Evolutionary conservation across 1,139 yeast species (phyloP).

Genomic region (Candida albicans): DNA sequence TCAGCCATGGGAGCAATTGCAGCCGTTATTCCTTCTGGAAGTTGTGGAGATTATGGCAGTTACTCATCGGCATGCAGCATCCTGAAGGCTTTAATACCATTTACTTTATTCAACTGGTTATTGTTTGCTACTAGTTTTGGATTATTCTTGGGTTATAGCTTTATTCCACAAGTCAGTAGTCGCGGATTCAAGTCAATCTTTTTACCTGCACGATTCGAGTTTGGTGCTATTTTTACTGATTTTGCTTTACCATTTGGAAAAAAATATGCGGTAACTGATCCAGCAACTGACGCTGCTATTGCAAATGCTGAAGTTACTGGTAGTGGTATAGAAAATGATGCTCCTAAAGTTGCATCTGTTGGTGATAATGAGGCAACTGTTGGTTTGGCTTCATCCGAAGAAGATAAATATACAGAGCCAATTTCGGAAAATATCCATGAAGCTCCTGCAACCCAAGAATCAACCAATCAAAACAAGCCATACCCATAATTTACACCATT

Average conservation of each 20-base stretch:
- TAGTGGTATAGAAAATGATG: background rate
- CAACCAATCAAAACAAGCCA: too few species aligned
- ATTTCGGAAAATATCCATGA: background rate
- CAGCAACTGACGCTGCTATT: background rate
- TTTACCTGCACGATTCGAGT: conserved; percentile 6
- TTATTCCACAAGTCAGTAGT: conserved; percentile 21
- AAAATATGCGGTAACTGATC: background rate
- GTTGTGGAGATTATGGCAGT: conserved; percentile 16
- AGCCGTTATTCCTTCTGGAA: conserved; percentile 22
- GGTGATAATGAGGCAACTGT: background rate
- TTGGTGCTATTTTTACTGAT: conserved; percentile 13
- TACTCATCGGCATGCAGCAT: conserved; percentile 19
- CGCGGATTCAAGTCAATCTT: conserved; percentile 8
- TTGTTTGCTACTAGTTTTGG: conserved; percentile 24
- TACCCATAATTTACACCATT: too few species aligned
- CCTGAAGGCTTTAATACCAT: conserved; percentile 31
- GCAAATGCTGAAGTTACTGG: background rate
- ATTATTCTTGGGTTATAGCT: conserved; percentile 21
- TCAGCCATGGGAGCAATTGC: conserved; percentile 28
- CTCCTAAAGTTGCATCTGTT: background rate
- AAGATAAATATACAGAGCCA: background rate
- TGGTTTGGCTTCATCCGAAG: background rate
- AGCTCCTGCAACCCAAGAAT: background rate
- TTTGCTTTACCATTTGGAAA: conserved; percentile 1
- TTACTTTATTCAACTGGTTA: conserved; percentile 31